These are phyloP conservation scores for Oryza brachyantha DNA, from an alignment of 176 grass and related monocot genomes.

Conservation along the genomic window DNA sequence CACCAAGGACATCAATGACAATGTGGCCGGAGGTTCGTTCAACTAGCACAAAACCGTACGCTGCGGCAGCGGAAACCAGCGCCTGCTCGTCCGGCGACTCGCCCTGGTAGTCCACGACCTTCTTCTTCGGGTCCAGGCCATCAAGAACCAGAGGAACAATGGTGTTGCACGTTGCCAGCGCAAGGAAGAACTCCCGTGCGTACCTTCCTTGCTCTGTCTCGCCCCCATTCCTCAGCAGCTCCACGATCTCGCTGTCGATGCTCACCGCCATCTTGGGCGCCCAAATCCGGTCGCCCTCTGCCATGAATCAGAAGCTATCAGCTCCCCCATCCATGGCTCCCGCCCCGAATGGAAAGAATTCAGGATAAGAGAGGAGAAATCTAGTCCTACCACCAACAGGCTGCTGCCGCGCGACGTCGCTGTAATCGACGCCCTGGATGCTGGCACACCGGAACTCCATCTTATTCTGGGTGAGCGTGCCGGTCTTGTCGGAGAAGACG, in stretches of 20 bases:
- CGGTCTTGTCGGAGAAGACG: conserved; percentile 93
- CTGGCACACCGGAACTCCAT: conserved; percentile 83
- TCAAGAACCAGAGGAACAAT: conserved; percentile 64
- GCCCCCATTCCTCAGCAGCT: conserved; percentile 36
- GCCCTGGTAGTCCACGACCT: conserved; percentile 80
- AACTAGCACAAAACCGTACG: conserved; percentile 82
- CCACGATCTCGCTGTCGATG: conserved; percentile 51
- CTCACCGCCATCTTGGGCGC: conserved; percentile 60
- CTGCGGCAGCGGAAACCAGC: conserved; percentile 76
- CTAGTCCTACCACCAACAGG: conserved; percentile 51
- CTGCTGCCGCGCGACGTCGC: conserved; percentile 28
- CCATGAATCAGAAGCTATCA: conserved; percentile 33
- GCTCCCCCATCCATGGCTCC: background rate
- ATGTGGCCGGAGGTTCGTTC: conserved; percentile 83
- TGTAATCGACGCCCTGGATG: conserved; percentile 69
- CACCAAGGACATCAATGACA: conserved; percentile 74
- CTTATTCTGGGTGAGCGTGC: conserved; percentile 90
- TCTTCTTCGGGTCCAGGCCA: conserved; percentile 43
- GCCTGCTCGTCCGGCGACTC: conserved; percentile 95
- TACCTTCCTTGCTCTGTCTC: conserved; percentile 41
- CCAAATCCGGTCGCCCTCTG: conserved; percentile 44
- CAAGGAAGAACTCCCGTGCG: conserved; percentile 64
- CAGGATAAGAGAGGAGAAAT: conserved; percentile 20
- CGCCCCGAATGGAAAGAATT: conserved; percentile 14
- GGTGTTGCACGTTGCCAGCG: conserved; percentile 82